A percentile compares a stretch with the other conserved stretches of the same genome.
phyloP scores from a whole-genome alignment of 2,329 filamentous ascomycete species.

The Fusarium clavum region DNA sequence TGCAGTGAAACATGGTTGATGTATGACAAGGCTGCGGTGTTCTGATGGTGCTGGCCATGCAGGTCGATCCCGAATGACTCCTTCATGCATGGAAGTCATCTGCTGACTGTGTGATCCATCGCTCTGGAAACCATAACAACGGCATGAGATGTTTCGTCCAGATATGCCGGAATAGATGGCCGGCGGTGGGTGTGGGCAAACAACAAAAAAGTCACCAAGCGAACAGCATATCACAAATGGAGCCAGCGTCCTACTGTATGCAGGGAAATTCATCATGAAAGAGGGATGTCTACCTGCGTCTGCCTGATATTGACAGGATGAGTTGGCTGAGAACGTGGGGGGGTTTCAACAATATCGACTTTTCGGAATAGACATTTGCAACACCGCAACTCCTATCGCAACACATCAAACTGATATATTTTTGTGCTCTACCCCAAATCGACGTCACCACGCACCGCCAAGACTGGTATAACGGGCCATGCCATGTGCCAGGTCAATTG shows the following conservation, averaged over 20 bases:
- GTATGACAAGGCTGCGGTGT: conserved; percentile 41
- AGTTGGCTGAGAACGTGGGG: conserved; percentile 28
- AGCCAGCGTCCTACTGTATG: conserved; percentile 10
- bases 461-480: conserved; percentile 34
- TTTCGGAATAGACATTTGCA: conserved; percentile 26
- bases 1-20: conserved; percentile 44
- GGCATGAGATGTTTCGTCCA: conserved; percentile 24
- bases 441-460: conserved; percentile 45
- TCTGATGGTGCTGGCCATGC: conserved; percentile 44
- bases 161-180: conserved; percentile 6
- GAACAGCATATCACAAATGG: conserved; percentile 28
- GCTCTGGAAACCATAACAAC: conserved; percentile 23
- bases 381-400: conserved; percentile 35
- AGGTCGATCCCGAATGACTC: conserved; percentile 45
- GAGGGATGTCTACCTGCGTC: conserved; percentile 5
- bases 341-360: conserved; percentile 7
- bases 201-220: conserved; percentile 14
- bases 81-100: conserved; percentile 39
- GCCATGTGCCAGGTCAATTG: conserved; percentile 40
- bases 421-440: conserved; percentile 35
- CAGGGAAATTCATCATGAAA: conserved; percentile 22
- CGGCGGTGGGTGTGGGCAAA: conserved; percentile 20
- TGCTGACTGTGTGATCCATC: conserved; percentile 42
- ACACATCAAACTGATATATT: conserved; percentile 35
- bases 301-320: conserved; percentile 16